Conservation (phyloP, 495 filamentous ascomycete genomes). For the Tricharina praecox region DNA sequence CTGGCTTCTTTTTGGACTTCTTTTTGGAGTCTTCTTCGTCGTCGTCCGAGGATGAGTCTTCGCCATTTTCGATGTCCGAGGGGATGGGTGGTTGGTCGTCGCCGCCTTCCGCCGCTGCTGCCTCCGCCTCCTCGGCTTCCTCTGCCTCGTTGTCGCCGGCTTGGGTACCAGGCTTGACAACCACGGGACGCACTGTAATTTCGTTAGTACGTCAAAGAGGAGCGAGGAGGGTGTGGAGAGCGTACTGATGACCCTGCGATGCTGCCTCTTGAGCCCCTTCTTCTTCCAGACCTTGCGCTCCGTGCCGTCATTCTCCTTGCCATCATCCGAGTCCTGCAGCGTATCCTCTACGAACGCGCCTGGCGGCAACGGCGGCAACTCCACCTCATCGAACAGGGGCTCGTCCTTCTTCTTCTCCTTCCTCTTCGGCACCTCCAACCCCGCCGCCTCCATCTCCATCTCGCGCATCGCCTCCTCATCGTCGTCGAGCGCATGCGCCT, state of each 20-base stretch:
- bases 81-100: background rate
- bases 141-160: too few species aligned
- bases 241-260: conserved; percentile 58
- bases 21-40: conserved; percentile 23
- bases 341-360: conserved; percentile 50
- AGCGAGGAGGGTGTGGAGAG: background rate
- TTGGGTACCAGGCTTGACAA: conserved; percentile 27
- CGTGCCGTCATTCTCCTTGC: conserved; percentile 31
- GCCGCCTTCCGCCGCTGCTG: too few species aligned
- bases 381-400: background rate
- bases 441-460: conserved; percentile 43
- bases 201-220: background rate
- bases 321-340: conserved; percentile 33
- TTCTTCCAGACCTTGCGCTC: conserved; percentile 63
- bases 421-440: conserved; percentile 10
- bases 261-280: conserved; percentile 79
- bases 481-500: conserved; percentile 59
- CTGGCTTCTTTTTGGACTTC: conserved; percentile 24
- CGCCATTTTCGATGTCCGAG: conserved; percentile 24
- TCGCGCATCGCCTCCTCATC: conserved; percentile 70
- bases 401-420: conserved; percentile 1
- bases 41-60: conserved; percentile 20
- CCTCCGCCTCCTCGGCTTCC: too few species aligned
- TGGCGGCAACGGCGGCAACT: conserved; percentile 30
- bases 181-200: conserved; percentile 29